These are phyloP conservation scores for Millerozyma miso DNA, from an alignment of 805 yeast species.

Conservation along the genomic window DNA sequence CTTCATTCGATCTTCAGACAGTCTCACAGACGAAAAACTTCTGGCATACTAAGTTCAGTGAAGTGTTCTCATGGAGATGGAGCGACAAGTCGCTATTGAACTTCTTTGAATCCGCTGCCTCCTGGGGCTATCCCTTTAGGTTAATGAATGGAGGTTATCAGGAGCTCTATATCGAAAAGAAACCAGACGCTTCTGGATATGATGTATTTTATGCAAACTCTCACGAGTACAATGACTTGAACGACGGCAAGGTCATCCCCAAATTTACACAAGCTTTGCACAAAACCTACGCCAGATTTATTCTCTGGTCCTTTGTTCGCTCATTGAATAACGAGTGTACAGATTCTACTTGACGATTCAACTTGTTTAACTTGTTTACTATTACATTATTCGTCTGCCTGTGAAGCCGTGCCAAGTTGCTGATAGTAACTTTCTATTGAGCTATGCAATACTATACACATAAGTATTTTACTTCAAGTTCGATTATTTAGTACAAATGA, in stretches of 20 bases:
- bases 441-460: too few relatives aligned
- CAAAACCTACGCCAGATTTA: neutral
- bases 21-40: neutral
- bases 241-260: constrained; percentile 2
- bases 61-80: constrained; percentile 2
- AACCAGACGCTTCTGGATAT: neutral
- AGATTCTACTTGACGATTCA: too few relatives aligned
- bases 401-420: too few relatives aligned
- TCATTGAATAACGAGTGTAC: neutral
- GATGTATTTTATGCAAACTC: constrained; percentile 2
- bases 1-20: neutral
- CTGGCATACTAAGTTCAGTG: neutral
- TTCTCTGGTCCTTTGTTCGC: neutral
- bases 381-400: too few relatives aligned
- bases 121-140: constrained; percentile 4
- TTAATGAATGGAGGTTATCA: constrained; percentile 5
- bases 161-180: constrained; percentile 2
- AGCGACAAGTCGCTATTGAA: neutral
- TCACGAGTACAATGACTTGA: constrained; percentile 3
- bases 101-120: neutral
- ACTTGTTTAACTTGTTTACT: too few relatives aligned
- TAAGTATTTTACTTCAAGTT: too few relatives aligned
- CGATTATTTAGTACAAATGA: too few relatives aligned
- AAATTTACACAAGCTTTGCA: constrained; percentile 1
- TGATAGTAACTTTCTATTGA: too few relatives aligned